Percentiles rank a stretch among this genome's conserved stretches.
Conservation (phyloP, 208 protist species). For the Trypanosoma brucei region DNA sequence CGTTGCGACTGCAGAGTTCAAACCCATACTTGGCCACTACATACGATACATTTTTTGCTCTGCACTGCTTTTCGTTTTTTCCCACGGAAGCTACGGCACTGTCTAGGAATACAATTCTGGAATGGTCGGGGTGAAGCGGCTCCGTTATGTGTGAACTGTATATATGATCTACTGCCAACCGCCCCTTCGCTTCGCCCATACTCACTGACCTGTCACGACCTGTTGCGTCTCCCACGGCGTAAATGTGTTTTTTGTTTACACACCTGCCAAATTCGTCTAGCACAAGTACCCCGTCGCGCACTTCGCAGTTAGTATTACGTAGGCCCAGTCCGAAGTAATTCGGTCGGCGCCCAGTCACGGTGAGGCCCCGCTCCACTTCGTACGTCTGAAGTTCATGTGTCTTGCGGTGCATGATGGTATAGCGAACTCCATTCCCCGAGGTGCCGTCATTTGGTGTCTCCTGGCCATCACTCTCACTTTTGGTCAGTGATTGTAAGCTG, state of each 20-base stretch:
- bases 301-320: conserved; percentile 43
- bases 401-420: conserved; percentile 62
- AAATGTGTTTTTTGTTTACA: conserved; percentile 38
- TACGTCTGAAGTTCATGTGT: conserved; percentile 50
- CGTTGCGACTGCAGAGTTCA: conserved; percentile 63
- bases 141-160: conserved; percentile 29
- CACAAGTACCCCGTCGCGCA: conserved; percentile 34
- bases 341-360: conserved; percentile 52
- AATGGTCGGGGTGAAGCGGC: conserved; percentile 27
- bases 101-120: conserved; percentile 49
- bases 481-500: conserved; percentile 63
- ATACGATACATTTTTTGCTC: conserved; percentile 52
- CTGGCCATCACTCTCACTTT: conserved; percentile 22
- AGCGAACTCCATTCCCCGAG: conserved; percentile 48
- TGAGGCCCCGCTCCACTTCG: conserved; percentile 68
- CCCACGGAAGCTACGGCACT: conserved; percentile 52
- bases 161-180: conserved; percentile 64
- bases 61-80: conserved; percentile 68
- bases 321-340: conserved; percentile 63
- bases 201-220: conserved; percentile 47
- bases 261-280: conserved; percentile 53
- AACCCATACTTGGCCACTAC: conserved; percentile 47
- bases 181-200: conserved; percentile 56
- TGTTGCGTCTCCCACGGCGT: conserved; percentile 62
- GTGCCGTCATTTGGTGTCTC: conserved; percentile 17